Base-by-base conservation (phyloP, 176 grass and related monocot species). In the Carex myosuroides region DNA sequence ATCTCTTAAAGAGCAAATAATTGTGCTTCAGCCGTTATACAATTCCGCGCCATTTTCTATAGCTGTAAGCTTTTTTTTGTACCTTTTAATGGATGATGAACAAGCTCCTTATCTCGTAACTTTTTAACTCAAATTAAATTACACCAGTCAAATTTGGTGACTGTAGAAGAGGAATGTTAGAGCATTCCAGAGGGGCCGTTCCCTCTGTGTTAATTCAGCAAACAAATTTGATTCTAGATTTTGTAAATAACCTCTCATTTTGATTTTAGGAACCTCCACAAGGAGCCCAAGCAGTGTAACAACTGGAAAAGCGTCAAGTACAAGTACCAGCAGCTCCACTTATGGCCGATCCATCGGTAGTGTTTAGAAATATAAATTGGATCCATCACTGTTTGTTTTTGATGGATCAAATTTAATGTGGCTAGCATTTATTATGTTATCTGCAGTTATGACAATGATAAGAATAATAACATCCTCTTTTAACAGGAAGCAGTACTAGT, bases 261-360 rank as follows among this genome's bases (percentile, higher is more conserved):
- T 30, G 11, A 53, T 63, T 48, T 30, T 61, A 85, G 83, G 83
- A 64, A 30, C 16, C 37, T 46, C 83, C 17, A 64, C 68, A 30
- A 53, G 59, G 54, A 64, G 70, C 59, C 83, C 83, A 48, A 78
- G n/a, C 72, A 85, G 66, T n/a, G 3, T 64, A 73, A 78, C 53
- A 21, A 39, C 83, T 7, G 68, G 39, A 30, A 85, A 78, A 77
- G 24, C n/a, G 3, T 76, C 80, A 32, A 83, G n/a, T 65, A 20
- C 80, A 13, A 82, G 59, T 68, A 64, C 70, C 74, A 56, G 73
- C 60, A 68, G 61, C 48, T 53, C 74, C 58, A 80, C 26, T 79
- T 87, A 41, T 14, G 39, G 66, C 32, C 64, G 2, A 74, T 87
- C 79, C 26, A 56, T 77, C 17, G 73, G 73, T 77, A 77, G 12